Evolutionary conservation across 2,329 filamentous ascomycete genomes (phyloP).

Genomic region (Triangularia setosa): DNA sequence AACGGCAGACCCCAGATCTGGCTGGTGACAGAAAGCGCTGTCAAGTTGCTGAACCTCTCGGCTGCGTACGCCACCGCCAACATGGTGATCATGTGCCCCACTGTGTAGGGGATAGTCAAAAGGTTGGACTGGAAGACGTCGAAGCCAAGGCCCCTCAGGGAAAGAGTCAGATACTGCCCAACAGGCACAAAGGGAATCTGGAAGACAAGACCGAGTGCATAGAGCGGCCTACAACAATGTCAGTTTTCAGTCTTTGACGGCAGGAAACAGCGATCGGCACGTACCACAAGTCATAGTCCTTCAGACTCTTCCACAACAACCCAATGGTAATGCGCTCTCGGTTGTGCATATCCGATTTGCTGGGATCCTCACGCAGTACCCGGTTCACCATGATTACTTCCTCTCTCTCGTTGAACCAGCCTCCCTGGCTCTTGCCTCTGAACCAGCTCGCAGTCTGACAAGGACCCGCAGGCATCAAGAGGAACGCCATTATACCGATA

Average conservation of each 20-base stretch:
- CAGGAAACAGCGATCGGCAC: not conserved
- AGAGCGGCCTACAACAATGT: slow-evolving; percentile 29
- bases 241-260: not conserved
- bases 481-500: slow-evolving; percentile 50
- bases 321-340: slow-evolving; percentile 50
- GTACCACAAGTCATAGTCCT: slow-evolving; percentile 45
- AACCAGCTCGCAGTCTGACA: slow-evolving; percentile 53
- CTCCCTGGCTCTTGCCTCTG: slow-evolving; percentile 46
- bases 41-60: slow-evolving; percentile 47
- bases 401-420: slow-evolving; percentile 60
- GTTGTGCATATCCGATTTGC: slow-evolving; percentile 59
- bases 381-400: slow-evolving; percentile 60
- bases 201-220: slow-evolving; percentile 28
- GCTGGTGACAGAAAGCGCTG: slow-evolving; percentile 44
- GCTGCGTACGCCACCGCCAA: slow-evolving; percentile 36
- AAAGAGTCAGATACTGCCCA: slow-evolving; percentile 55
- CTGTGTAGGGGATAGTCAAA: slow-evolving; percentile 54
- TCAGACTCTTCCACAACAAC: slow-evolving; percentile 48
- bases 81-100: slow-evolving; percentile 36
- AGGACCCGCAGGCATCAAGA: slow-evolving; percentile 51
- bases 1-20: slow-evolving; percentile 60
- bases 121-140: slow-evolving; percentile 60
- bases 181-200: slow-evolving; percentile 51
- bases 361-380: slow-evolving; percentile 55
- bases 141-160: slow-evolving; percentile 54